Evolutionary conservation across 225 moss, liverwort and hornwort genomes (phyloP).

Genomic region (Rhytidiadelphus loreus): DNA sequence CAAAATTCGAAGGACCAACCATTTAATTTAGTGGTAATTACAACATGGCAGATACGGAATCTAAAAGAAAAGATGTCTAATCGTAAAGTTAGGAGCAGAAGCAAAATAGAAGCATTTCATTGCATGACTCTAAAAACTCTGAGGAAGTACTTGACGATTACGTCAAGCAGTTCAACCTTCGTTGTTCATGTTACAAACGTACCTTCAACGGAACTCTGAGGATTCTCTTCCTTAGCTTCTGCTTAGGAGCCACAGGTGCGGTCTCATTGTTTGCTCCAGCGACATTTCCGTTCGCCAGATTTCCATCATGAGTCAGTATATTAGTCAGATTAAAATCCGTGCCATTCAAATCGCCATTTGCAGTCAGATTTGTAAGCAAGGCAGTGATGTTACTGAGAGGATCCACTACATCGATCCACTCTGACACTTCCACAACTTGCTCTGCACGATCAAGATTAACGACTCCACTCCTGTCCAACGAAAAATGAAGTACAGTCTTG

Average conservation of each 20-base stretch:
- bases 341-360: slow-evolving; percentile 30
- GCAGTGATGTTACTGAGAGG: slow-evolving; percentile 38
- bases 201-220: slow-evolving; percentile 84
- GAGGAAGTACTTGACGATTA: background rate
- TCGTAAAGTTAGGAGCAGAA: background rate
- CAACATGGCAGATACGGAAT: background rate
- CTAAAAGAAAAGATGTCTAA: background rate
- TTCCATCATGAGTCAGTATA: slow-evolving; percentile 15
- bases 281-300: slow-evolving; percentile 7
- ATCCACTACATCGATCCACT: slow-evolving; percentile 85
- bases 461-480: slow-evolving; percentile 75
- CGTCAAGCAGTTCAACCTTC: background rate
- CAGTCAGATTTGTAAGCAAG: slow-evolving; percentile 39
- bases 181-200: background rate
- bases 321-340: slow-evolving; percentile 40
- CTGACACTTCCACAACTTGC: slow-evolving; percentile 86
- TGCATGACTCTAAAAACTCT: background rate
- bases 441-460: slow-evolving; percentile 81
- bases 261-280: slow-evolving; percentile 32
- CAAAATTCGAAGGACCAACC: background rate
- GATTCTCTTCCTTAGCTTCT: slow-evolving; percentile 79
- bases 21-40: background rate
- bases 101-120: background rate
- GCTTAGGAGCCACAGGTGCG: slow-evolving; percentile 30
- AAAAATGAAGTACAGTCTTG: slow-evolving; percentile 78